These are phyloP conservation scores for Vigna hirtella DNA, from an alignment of 306 rosid species.

Conservation along the genomic window DNA sequence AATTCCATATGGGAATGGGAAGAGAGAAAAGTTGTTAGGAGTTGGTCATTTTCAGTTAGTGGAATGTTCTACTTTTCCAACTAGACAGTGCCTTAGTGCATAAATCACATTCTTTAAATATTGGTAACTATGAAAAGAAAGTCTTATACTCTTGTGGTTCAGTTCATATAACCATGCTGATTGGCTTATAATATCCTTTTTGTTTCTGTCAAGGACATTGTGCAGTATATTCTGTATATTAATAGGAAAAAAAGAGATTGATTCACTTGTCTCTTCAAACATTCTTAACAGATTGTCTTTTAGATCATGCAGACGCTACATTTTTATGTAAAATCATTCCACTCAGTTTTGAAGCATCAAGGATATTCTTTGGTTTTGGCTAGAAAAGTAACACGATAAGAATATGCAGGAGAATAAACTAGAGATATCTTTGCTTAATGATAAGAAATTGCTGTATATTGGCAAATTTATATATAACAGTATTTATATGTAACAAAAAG, in stretches of 20 bases:
- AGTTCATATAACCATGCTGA: conserved; percentile 12
- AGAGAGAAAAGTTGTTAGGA: conserved; percentile 56
- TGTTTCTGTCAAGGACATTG: conserved; percentile 33
- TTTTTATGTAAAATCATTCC: conserved; percentile 31
- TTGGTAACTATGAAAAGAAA: conserved; percentile 10
- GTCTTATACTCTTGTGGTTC: conserved; percentile 38
- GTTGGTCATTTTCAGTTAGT: conserved; percentile 63
- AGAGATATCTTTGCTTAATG: conserved; percentile 42
- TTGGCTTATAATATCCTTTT: conserved; percentile 35
- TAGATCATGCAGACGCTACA: conserved; percentile 35
- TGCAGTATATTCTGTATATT: conserved; percentile 33
- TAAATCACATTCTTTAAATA: conserved; percentile 30
- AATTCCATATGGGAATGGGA: conserved; percentile 33
- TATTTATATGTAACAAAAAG: conserved; percentile 41
- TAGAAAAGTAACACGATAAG: conserved; percentile 34
- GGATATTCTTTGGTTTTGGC: conserved; percentile 51
- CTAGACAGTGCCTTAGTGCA: conserved; percentile 44
- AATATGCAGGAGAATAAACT: conserved; percentile 55
- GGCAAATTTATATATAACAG: conserved; percentile 16
- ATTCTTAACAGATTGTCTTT: conserved; percentile 41
- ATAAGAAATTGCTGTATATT: conserved; percentile 23
- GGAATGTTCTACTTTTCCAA: conserved; percentile 44
- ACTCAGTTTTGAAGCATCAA: conserved; percentile 39
- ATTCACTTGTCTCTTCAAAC: conserved; percentile 41
- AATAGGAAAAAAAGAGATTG: background rate